phyloP scores from a whole-genome alignment of 2,329 filamentous ascomycete species.

The Pseudogymnoascus sp. region DNA sequence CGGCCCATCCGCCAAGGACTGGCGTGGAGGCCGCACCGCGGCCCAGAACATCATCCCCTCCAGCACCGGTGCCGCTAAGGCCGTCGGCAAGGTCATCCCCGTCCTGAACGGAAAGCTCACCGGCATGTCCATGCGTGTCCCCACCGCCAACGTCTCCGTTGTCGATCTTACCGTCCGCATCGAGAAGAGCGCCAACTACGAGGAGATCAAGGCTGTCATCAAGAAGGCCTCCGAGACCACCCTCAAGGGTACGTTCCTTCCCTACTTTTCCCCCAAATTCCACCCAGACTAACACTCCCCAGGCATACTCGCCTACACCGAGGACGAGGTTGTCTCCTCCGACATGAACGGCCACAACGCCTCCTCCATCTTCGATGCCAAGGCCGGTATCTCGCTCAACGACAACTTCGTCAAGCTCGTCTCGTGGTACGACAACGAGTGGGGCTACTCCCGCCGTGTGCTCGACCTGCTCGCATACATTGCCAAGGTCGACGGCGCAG shows the following conservation, averaged over 20 bases:
- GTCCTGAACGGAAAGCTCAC: slow-evolving; percentile 98
- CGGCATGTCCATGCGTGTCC: slow-evolving; percentile 99
- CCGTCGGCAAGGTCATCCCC: slow-evolving; percentile 99
- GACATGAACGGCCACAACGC: slow-evolving; percentile 87
- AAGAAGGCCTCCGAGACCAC: slow-evolving; percentile 78
- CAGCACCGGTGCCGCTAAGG: slow-evolving; percentile 99
- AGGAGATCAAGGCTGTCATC: slow-evolving; percentile 87
- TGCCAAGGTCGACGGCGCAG: slow-evolving; percentile 61
- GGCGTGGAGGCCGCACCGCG: slow-evolving; percentile 97
- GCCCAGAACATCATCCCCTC: slow-evolving; percentile 99
- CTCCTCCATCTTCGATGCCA: slow-evolving; percentile 99
- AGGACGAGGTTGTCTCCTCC: slow-evolving; percentile 91
- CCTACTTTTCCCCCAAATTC: too few relatives aligned
- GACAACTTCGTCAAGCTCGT: slow-evolving; percentile 98
- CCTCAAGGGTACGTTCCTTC: slow-evolving; percentile 65
- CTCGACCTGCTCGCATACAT: slow-evolving; percentile 75
- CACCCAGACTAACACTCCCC: slow-evolving; percentile 15
- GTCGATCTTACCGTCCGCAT: slow-evolving; percentile 93
- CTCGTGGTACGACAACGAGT: slow-evolving; percentile 99
- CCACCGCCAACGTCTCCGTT: slow-evolving; percentile 97
- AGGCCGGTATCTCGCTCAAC: slow-evolving; percentile 98
- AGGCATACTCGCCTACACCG: slow-evolving; percentile 90
- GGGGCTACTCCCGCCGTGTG: slow-evolving; percentile 97
- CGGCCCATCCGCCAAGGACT: slow-evolving; percentile 96
- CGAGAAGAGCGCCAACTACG: slow-evolving; percentile 82